A percentile compares a stretch with the other conserved stretches of the same genome.
phyloP scores from a whole-genome alignment of 2,329 filamentous ascomycete genomes.

The Fusarium incarnatum region DNA sequence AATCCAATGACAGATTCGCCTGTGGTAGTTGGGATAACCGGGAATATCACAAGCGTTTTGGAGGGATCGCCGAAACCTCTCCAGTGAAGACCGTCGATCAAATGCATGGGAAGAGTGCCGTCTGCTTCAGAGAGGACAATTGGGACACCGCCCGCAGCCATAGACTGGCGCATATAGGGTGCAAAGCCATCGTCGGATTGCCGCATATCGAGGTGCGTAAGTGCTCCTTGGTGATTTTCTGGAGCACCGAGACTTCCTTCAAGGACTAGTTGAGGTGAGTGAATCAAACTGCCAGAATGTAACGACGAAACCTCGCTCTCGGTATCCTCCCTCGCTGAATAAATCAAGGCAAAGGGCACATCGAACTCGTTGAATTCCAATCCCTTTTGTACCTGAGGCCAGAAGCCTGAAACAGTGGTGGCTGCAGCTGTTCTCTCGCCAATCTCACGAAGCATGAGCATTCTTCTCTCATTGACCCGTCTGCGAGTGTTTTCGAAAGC shows the following conservation, averaged over 20 bases:
- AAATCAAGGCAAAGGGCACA: constrained; percentile 80
- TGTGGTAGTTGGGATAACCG: constrained; percentile 79
- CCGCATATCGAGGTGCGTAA: constrained; percentile 74
- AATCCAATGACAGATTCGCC: constrained; percentile 81
- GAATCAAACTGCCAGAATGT: constrained; percentile 72
- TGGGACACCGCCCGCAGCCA: constrained; percentile 72
- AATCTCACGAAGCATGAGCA: constrained; percentile 82
- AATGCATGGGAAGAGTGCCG: constrained; percentile 70
- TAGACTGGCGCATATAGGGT: constrained; percentile 80
- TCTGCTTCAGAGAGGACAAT: constrained; percentile 75
- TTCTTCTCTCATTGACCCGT: constrained; percentile 81
- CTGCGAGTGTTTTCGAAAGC: constrained; percentile 84
- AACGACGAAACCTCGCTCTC: constrained; percentile 80
- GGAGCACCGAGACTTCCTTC: constrained; percentile 80
- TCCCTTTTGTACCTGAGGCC: constrained; percentile 75
- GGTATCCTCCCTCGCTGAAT: constrained; percentile 77
- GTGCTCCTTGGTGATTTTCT: constrained; percentile 69
- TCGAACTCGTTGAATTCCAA: constrained; percentile 81
- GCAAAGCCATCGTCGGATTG: constrained; percentile 79
- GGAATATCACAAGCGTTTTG: constrained; percentile 78
- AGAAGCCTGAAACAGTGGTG: constrained; percentile 79
- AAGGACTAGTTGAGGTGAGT: constrained; percentile 73
- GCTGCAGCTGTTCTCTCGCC: constrained; percentile 80
- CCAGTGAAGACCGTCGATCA: constrained; percentile 76
- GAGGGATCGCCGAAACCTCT: constrained; percentile 78